These are phyloP conservation scores for Plasmodium knowlesi DNA, from an alignment of 169 alveolate species.

Conservation along the genomic window DNA sequence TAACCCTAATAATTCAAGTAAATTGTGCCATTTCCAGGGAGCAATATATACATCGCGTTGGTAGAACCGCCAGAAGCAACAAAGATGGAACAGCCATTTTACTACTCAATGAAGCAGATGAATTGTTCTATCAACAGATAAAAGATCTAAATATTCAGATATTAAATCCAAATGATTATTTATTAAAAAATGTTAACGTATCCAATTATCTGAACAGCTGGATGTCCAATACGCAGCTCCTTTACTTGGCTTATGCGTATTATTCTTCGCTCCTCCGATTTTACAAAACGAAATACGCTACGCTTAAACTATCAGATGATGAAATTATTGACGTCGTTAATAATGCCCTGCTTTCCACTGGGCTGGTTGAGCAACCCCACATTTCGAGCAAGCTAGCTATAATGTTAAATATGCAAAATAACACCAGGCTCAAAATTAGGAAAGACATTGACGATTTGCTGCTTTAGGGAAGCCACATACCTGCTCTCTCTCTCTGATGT, in stretches of 20 bases:
- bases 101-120: constrained; percentile 80
- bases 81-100: constrained; percentile 91
- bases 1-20: constrained; percentile 96
- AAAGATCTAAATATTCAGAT: constrained; percentile 69
- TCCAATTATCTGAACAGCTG: constrained; percentile 65
- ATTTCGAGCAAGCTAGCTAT: constrained; percentile 65
- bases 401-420: constrained; percentile 74
- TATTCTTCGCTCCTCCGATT: constrained; percentile 69
- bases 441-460: constrained; percentile 60
- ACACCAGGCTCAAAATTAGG: constrained; percentile 64
- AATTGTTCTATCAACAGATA: constrained; percentile 64
- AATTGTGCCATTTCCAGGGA: constrained; percentile 96
- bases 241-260: constrained; percentile 71
- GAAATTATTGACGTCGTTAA: constrained; percentile 75
- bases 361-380: constrained; percentile 73
- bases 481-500: background rate
- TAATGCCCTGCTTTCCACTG: constrained; percentile 60
- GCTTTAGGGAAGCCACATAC: background rate
- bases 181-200: constrained; percentile 60
- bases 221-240: constrained; percentile 73
- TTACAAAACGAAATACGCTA: constrained; percentile 67
- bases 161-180: constrained; percentile 56
- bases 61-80: constrained; percentile 97
- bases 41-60: constrained; percentile 97
- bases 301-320: constrained; percentile 65